Evolutionary conservation across 345 rosid genomes (phyloP), one percentile per base, ranked within the genome.

Genomic region (Acer negundo): DNA sequence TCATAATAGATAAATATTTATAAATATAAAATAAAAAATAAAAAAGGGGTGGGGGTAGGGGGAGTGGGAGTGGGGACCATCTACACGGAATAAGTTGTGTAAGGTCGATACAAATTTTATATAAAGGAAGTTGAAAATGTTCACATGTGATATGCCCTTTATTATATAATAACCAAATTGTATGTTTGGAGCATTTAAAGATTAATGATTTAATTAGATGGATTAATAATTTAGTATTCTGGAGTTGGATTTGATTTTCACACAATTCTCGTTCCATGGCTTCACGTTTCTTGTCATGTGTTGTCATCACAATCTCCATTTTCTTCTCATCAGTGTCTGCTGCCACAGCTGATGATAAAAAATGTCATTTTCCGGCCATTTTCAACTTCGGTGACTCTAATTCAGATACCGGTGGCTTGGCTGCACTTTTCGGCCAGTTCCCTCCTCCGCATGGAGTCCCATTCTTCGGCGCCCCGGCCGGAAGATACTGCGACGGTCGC

Each of bases 361-460:
- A 67, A 46, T 91, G 94, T 16, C 42, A 83, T 51, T 87, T 91
- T 51, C 97, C 98, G 2, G 99, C 94, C n/a, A 89, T 93, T 73
- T 93, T 89, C 82, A 93, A 95, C 90, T 93, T 95, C 10, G 97
- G 98, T 0, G 98, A 95, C 87, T 95, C 98, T 0, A 95, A 95
- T 78, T 95, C 98, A 44, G 98, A 93, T 74, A 95, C 98, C 38
- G 98, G 98, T 10, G 97, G 98, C 73, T 82, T 93, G 78, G 93
- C 98, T 0, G 95, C 98, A 0, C 93, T 85, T 22, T 93, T 87
- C 28, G 98, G 98, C 16, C 98, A 89, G 73, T 93, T 92, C 13
- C 86, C 80, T 46, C 85, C 92, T 10, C 98, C 97, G 46, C 82
- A 88, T 2, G 98, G 97, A 2, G 75, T 82, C 82, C 80, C 97